Evolutionary conservation across 192 early-diverging fungal genomes (phyloP), one percentile per base, ranked within the genome.

Genomic region (Kappamyces sp.): DNA sequence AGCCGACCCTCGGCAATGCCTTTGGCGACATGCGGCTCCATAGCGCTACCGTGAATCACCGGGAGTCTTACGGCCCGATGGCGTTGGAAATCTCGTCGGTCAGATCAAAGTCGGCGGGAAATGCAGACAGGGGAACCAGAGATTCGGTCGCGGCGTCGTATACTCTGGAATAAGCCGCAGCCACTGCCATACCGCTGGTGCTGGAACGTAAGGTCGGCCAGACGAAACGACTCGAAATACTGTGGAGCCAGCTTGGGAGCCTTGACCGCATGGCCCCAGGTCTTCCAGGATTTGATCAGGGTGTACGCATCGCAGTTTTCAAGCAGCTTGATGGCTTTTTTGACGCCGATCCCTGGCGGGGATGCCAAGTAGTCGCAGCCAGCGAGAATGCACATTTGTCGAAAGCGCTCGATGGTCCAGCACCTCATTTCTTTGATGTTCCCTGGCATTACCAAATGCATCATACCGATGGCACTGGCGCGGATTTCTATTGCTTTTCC

Each of bases 331-430:
- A 85, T 68, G 0, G 95, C 93, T 40, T 73, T 90, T 62, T 87
- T 91, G 15, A 99, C 65, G 0, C 94, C 96, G 40, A 99, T 80
- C 1, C 93, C 88, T 1, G 84, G 79, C 6, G 91, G 70, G 0
- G 86, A 91, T 0, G 85, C 80, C 12, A 93, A 65, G 61, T 99
- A 99, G 59, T 99, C 96, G 65, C 96, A 99, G n/a, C 96, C 96
- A 0, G 88, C 84, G n/a, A 99, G 52, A 35, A 99, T 98, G 61
- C 93, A 93, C 88, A 94, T 88, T 7, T 90, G 82, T 6, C 90
- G 84, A 53, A 99, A 80, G 47, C 74, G 69, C 0, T 60, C 66
- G 22, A 73, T 52, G 2, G 54, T 66, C 87, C 86, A 90, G n/a
- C 74, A 71, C 5, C 52, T 45, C 12, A 89, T 64, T 11, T 75